Base-by-base conservation (phyloP, 2,329 filamentous ascomycete genomes). In the Fusarium chaquense region DNA sequence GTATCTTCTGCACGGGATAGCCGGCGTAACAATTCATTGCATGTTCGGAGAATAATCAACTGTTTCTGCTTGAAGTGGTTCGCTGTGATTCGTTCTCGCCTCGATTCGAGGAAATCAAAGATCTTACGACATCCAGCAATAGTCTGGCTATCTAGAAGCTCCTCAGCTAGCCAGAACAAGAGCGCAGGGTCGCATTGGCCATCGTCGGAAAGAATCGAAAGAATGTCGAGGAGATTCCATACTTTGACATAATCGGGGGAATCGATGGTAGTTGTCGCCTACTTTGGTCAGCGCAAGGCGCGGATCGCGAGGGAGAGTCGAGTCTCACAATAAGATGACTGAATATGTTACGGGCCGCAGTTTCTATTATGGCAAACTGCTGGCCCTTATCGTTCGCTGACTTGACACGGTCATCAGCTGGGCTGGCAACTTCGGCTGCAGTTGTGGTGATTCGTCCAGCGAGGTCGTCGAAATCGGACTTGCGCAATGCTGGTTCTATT, bases 1-100 rank as follows among this genome's bases (percentile, higher is more conserved):
- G 96, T 97, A 79, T 99, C 96, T 78, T 98, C 94, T 6, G 96
- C 95, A 59, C 96, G 89, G n/a, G 96, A 98, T 4, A 99, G 85
- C 46, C 96, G 88, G 36, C 95, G 90, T n/a, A 99, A 84, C 18
- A 99, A 85, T 81, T 98, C 96, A 79, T 98, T 99, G 81, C 96
- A 99, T 64, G 92, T 92, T 75, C 96, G 88, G n/a, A 99, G 83
- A 70, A 98, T 96, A 60, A 97, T 90, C 43, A 98, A 83, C 62
- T 93, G 91, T 79, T 97, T 98, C 77, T 92, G 91, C 75, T 90
- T 90, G 76, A 94, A 93, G 74, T 94, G 88, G 78, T 85, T 90
- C 47, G 93, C 90, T 22, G 92, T 97, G 65, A 98, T 93, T 41
- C 91, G 88, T 78, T 98, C 94, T 75, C 96, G 89, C 62, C 97